phyloP scores from a whole-genome alignment of 169 alveolate genomes.

The Eimeria acervulina region DNA sequence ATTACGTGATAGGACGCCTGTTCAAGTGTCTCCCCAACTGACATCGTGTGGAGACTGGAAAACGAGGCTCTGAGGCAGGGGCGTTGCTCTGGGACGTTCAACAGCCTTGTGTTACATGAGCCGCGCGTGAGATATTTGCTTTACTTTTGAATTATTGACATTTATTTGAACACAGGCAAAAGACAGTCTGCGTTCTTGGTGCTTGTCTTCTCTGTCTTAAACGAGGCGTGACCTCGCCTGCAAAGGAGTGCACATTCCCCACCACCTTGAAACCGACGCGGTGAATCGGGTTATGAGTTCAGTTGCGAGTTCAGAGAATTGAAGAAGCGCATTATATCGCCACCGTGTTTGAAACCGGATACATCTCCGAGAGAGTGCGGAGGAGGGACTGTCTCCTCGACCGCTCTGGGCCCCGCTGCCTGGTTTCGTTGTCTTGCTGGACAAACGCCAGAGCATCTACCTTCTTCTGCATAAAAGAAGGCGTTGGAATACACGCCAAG shows the following conservation, averaged over 20 bases:
- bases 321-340: not conserved
- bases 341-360: not conserved
- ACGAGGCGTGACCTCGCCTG: conserved; percentile 12
- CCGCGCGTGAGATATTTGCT: not conserved
- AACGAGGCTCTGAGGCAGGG: not conserved
- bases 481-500: not conserved
- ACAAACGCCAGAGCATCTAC: not conserved
- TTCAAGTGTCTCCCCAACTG: not conserved
- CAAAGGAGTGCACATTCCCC: not conserved
- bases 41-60: not conserved
- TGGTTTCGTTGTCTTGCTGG: not conserved
- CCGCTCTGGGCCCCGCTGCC: not conserved
- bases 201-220: not conserved
- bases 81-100: not conserved
- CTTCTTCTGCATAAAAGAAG: not conserved
- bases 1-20: not conserved
- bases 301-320: not conserved
- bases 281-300: not conserved
- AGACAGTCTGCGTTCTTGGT: not conserved
- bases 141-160: not conserved
- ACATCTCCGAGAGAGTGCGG: not conserved
- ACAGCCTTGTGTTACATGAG: not conserved
- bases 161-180: not conserved
- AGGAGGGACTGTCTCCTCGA: not conserved
- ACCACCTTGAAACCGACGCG: not conserved